These are phyloP conservation scores for Coffea humblotiana DNA, from an alignment of 305 asterid species.

Conservation along the genomic window DNA sequence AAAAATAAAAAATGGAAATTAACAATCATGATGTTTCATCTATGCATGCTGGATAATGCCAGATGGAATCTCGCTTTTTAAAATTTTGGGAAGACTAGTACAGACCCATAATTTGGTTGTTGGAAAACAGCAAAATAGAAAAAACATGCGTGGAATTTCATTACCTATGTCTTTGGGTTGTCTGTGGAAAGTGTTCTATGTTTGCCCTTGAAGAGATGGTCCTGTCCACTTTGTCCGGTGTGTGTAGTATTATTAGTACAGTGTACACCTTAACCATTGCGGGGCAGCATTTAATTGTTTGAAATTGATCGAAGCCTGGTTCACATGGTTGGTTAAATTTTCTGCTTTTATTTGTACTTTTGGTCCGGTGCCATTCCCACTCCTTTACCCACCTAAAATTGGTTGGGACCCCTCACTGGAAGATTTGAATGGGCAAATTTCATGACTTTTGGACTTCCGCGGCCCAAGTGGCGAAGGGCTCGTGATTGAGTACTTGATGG, in stretches of 20 bases:
- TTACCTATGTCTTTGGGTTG: not conserved
- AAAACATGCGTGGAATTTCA: not conserved
- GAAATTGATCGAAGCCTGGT: too few species aligned
- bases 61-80: not conserved
- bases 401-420: slow-evolving; percentile 8
- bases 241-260: too few species aligned
- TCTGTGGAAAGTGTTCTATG: not conserved
- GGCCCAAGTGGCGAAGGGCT: not conserved
- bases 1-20: too few species aligned
- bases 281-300: not conserved
- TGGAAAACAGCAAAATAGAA: not conserved
- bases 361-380: slow-evolving; percentile 1
- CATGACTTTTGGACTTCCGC: not conserved
- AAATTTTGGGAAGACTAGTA: not conserved
- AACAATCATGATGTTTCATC: too few species aligned
- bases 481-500: not conserved
- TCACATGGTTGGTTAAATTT: slow-evolving; percentile 11
- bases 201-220: not conserved
- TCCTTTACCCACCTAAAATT: not conserved
- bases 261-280: too few species aligned
- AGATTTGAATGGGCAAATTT: not conserved
- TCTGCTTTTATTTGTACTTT: not conserved
- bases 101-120: not conserved
- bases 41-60: not conserved
- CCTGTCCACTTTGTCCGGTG: not conserved